phyloP scores from a whole-genome alignment of 75 land plant species.

The Picea sitchensis region DNA sequence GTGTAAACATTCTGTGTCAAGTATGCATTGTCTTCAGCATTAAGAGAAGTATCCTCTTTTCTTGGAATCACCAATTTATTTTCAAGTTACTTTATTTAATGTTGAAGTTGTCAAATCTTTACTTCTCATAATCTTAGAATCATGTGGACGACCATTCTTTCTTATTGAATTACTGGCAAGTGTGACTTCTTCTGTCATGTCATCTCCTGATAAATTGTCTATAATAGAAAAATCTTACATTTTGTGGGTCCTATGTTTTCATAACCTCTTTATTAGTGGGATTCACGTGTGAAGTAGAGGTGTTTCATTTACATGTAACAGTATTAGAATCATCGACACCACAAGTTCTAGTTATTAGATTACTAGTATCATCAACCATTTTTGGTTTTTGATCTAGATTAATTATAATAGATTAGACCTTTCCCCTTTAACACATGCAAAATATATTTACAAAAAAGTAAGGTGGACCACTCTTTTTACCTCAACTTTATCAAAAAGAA shows the following conservation, averaged over 20 bases:
- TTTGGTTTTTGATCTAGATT: neutral
- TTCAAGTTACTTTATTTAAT: too few species aligned
- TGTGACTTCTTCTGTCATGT: neutral
- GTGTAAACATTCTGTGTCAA: too few species aligned
- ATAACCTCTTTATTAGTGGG: neutral
- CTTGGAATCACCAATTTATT: neutral
- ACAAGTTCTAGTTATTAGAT: conserved; percentile 1
- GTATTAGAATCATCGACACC: conserved; percentile 8
- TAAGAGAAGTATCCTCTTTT: too few species aligned
- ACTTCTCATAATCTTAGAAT: neutral
- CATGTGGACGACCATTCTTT: neutral
- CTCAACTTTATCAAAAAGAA: conserved; percentile 57
- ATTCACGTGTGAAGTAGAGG: neutral
- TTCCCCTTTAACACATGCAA: neutral
- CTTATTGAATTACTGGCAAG: neutral
- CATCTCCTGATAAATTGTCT: neutral
- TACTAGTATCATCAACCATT: neutral
- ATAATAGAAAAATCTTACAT: neutral
- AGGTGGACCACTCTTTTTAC: conserved; percentile 17
- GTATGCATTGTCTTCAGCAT: too few species aligned
- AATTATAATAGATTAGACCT: neutral
- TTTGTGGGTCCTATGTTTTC: neutral
- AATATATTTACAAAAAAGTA: neutral
- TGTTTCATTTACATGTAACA: neutral
- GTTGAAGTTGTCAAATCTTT: too few species aligned